Evolutionary conservation across 148 eudicot genomes (phyloP).

Genomic region (Selenicereus undatus): DNA sequence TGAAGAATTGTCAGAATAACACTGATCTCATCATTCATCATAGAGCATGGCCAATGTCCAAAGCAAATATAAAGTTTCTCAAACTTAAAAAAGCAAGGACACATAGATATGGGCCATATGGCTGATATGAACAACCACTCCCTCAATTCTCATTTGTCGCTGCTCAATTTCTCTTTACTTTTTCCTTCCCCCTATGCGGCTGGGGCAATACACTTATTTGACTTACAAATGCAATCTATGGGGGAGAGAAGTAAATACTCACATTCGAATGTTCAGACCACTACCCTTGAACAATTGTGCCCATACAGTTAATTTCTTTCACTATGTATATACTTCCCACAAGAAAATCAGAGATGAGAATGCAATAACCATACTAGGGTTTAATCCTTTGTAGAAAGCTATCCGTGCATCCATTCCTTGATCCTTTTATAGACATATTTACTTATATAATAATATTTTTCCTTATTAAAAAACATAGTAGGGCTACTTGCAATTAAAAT

Average conservation of each 20-base stretch:
- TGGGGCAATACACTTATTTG: too few species aligned
- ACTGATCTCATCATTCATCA: background rate
- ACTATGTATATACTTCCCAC: background rate
- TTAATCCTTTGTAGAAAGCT: too few species aligned
- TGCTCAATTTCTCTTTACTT: background rate
- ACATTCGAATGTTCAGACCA: background rate
- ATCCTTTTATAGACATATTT: too few species aligned
- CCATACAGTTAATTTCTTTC: background rate
- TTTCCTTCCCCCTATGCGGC: too few species aligned
- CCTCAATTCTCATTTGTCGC: background rate
- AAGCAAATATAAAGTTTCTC: background rate
- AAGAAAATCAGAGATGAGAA: background rate
- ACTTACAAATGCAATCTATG: background rate
- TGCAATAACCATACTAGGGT: background rate
- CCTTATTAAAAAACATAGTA: too few species aligned
- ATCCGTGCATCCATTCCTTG: too few species aligned
- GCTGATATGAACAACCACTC: too few species aligned
- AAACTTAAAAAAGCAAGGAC: too few species aligned
- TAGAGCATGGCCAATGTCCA: constrained; percentile 10
- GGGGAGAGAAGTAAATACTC: background rate
- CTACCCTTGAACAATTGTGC: background rate
- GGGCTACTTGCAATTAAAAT: too few species aligned
- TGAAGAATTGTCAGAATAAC: constrained; percentile 9
- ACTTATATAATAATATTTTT: too few species aligned
- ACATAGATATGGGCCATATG: background rate